Base-by-base conservation (phyloP, 768 basidiomycete genomes). In the Chiua virens region DNA sequence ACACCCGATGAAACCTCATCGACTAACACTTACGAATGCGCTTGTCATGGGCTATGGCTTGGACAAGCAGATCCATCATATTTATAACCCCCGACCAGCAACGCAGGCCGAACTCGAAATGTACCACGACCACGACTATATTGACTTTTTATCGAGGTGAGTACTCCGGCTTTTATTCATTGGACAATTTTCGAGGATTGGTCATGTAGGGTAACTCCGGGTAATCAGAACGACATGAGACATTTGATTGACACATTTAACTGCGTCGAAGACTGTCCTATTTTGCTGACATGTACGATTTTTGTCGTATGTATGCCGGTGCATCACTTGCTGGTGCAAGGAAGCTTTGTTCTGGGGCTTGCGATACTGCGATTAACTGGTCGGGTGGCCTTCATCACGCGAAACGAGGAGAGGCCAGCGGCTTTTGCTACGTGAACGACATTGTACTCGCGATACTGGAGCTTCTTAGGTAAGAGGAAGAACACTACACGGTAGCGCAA, bases 341-440 rank as follows among this genome's bases (percentile, higher is more conserved):
- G 18, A 95, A 93, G 67, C 77, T 98, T 3, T 85, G 83, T 45
- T 79, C 87, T 3, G 92, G 92, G 1, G 66, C 85, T 3, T 92
- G 94, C 17, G 97, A 99, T 70, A 98, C 96, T 38, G 97, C 97
- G 0, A 92, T 99, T 61, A 98, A 98, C 64, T 99, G 97, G 97
- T 94, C 94, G 20, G 97, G 97, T 1, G 97, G 97, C 0, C 78
- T 99, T 18, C 97, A 99, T 71, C 97, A 99, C 62, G 97, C 96
- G 3, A 98, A 98, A 74, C 88, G 95, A 55, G 90, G 92, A 0
- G 96, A 98, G 72, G 95, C 97, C 8, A 98, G 94, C 62, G 96
- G 96, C 2, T 99, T 99, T 68, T 99, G 96, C 71, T 99, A 98
- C 67, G 82, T 98, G 20, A 99, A 99, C 66, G 95, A 98, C 64